phyloP scores from a whole-genome alignment of 2,329 filamentous ascomycete species.

The Penicillium sp. region DNA sequence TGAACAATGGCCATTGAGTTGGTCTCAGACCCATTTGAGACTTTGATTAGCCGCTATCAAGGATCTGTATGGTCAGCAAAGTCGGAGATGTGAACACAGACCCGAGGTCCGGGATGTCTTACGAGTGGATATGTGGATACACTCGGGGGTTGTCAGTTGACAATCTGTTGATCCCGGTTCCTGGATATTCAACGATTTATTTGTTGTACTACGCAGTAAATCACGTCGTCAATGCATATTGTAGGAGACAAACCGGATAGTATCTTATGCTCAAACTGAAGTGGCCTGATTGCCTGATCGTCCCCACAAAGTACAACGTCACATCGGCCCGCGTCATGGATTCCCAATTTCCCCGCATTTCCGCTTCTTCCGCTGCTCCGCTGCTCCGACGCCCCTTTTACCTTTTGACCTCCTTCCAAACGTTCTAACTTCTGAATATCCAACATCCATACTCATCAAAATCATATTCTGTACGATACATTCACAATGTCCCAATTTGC shows the following conservation, averaged over 20 bases:
- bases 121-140: not conserved
- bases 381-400: not conserved
- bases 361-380: not conserved
- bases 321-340: constrained; percentile 5
- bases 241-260: not conserved
- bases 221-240: not conserved
- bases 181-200: not conserved
- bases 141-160: no score
- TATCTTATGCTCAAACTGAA: not conserved
- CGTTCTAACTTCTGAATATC: not conserved
- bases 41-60: no score
- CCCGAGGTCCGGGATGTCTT: not conserved
- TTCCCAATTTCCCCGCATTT: constrained; percentile 1
- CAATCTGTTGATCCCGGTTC: no score
- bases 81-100: not conserved
- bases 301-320: not conserved
- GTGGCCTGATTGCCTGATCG: not conserved
- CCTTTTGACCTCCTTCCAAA: not conserved
- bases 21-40: no score
- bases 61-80: no score
- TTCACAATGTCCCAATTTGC: constrained; percentile 22
- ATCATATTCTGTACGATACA: not conserved
- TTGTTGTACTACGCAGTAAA: no score
- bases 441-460: not conserved
- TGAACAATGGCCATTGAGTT: constrained; percentile 42